Evolutionary conservation across 2,329 filamentous ascomycete species (phyloP).

Genomic region (Aspergillus oerlinghausenensis): DNA sequence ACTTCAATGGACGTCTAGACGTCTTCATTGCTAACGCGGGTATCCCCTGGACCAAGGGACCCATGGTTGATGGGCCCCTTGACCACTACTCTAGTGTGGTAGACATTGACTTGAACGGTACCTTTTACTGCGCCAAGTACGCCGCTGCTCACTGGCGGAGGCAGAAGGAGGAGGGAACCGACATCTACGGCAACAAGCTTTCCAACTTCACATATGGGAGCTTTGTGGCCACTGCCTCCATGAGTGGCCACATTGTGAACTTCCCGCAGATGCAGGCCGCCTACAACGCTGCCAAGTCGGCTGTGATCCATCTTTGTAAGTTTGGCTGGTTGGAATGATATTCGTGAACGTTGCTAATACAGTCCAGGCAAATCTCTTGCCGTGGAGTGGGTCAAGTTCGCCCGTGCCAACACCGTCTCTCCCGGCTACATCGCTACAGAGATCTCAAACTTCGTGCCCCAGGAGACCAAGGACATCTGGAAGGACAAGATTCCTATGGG

Average conservation of each 20-base stretch:
- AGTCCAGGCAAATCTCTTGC: constrained; percentile 61
- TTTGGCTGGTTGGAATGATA: constrained; percentile 36
- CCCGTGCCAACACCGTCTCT: constrained; percentile 66
- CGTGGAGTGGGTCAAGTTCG: constrained; percentile 73
- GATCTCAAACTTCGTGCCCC: constrained; percentile 60
- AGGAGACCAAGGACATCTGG: constrained; percentile 68
- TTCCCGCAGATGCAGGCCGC: constrained; percentile 69
- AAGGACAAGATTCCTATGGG: constrained; percentile 76
- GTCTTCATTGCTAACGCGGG: constrained; percentile 77
- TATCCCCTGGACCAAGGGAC: constrained; percentile 66
- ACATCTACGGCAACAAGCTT: constrained; percentile 57
- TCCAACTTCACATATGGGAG: constrained; percentile 60
- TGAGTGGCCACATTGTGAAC: constrained; percentile 74
- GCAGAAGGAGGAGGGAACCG: constrained; percentile 64
- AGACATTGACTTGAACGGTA: constrained; percentile 68
- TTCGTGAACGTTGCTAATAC: not conserved
- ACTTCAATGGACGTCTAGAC: constrained; percentile 71
- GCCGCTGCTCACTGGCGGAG: constrained; percentile 66
- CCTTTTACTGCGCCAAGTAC: constrained; percentile 70
- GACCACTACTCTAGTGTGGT: constrained; percentile 65
- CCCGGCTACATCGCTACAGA: constrained; percentile 74
- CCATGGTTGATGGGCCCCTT: constrained; percentile 61
- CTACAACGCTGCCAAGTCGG: constrained; percentile 71
- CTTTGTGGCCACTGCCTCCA: constrained; percentile 74
- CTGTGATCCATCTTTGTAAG: constrained; percentile 47